Evolutionary conservation across 345 rosid species (phyloP).

Genomic region (Eucalyptus pauciflora): DNA sequence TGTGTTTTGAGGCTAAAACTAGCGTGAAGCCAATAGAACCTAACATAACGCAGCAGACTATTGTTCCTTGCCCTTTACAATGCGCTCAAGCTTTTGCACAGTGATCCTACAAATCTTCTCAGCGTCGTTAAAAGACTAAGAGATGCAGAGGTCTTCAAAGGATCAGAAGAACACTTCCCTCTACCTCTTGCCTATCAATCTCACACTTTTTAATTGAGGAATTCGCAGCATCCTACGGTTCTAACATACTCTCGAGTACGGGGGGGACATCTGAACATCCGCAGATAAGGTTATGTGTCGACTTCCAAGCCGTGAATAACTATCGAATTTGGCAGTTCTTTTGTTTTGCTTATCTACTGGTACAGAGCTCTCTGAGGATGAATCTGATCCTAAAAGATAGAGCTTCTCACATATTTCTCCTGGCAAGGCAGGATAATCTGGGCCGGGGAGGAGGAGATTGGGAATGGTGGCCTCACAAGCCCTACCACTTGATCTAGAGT

Average conservation of each 20-base stretch:
- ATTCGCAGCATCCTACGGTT: not conserved
- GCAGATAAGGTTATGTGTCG: not conserved
- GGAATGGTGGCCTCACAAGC: constrained; percentile 7
- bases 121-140: fast-evolving
- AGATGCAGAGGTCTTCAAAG: not conserved
- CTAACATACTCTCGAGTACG: too few relatives aligned
- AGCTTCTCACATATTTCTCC: not conserved
- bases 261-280: too few relatives aligned
- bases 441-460: not conserved
- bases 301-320: not conserved
- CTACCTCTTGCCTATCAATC: not conserved
- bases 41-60: not conserved
- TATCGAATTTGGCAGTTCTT: not conserved
- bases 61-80: not conserved
- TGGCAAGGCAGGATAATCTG: not conserved
- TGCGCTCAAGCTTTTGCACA: not conserved
- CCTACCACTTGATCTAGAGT: not conserved
- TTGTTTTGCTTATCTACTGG: not conserved
- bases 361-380: not conserved
- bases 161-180: not conserved
- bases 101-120: not conserved
- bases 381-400: not conserved
- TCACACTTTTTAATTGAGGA: not conserved
- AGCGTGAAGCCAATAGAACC: not conserved
- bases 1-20: not conserved